Percentiles rank a stretch among this genome's conserved stretches.
phyloP scores from a whole-genome alignment of 495 filamentous ascomycete genomes.

The Echria macrotheca region DNA sequence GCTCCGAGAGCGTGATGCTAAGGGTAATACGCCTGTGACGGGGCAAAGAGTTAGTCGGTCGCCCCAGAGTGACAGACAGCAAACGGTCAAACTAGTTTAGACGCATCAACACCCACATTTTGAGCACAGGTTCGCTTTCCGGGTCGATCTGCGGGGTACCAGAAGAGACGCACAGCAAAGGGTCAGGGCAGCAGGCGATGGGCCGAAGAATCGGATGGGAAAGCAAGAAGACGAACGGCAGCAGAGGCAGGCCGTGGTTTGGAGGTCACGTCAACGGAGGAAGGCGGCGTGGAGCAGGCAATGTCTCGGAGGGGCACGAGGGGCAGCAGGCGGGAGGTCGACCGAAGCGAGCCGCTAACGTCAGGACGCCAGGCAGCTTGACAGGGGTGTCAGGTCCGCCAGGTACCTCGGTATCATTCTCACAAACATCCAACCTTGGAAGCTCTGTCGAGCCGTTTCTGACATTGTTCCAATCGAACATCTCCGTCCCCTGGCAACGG shows the following conservation, averaged over 20 bases:
- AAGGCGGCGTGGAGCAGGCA: background rate
- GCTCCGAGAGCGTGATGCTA: conserved; percentile 77
- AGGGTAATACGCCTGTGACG: conserved; percentile 33
- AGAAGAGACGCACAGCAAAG: background rate
- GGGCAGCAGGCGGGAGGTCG: conserved; percentile 8
- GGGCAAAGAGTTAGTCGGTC: too few species aligned
- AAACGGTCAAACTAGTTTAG: background rate
- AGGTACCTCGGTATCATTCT: too few species aligned
- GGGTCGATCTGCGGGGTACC: background rate
- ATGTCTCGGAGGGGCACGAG: conserved; percentile 11
- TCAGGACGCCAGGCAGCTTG: too few species aligned
- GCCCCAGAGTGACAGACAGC: too few species aligned
- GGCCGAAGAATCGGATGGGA: background rate
- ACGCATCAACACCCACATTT: background rate
- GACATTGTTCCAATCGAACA: too few species aligned
- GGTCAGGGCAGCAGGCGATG: background rate
- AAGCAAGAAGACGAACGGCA: background rate
- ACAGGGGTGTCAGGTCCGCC: too few species aligned
- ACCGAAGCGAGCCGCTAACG: conserved; percentile 8
- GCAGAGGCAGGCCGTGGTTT: background rate
- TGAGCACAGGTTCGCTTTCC: background rate
- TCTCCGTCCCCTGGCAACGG: too few species aligned
- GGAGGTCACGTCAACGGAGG: background rate
- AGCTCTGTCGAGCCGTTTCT: too few species aligned
- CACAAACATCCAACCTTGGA: too few species aligned